A percentile compares a stretch with the other conserved stretches of the same genome.
Conservation (phyloP, 371 early-diverging fungal genomes). For the Mortierella sp. region DNA sequence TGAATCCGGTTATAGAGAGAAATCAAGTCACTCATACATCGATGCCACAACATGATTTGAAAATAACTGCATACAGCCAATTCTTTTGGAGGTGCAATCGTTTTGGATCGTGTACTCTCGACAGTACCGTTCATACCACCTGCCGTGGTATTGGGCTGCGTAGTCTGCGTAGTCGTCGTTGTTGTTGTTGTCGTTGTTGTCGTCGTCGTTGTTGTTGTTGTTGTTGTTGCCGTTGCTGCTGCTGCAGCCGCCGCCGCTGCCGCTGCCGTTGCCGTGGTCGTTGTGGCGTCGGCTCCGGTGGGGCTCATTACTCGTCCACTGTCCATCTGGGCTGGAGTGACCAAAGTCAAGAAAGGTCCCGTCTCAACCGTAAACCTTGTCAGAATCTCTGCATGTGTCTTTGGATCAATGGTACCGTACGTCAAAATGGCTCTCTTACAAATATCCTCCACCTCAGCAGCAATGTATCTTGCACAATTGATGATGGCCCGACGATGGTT, state of each 20-base stretch:
- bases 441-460: slow-evolving; percentile 33
- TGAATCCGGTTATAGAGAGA: slow-evolving; percentile 34
- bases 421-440: slow-evolving; percentile 9
- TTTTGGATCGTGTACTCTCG: slow-evolving; percentile 6
- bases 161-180: no score
- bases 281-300: background rate
- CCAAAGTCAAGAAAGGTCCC: slow-evolving; percentile 38
- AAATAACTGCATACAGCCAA: slow-evolving; percentile 26
- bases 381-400: slow-evolving; percentile 18
- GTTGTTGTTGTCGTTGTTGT: background rate
- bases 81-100: slow-evolving; percentile 22
- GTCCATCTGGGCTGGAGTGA: slow-evolving; percentile 7
- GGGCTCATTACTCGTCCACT: slow-evolving; percentile 12
- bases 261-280: background rate
- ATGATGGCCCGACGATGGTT: slow-evolving; percentile 45
- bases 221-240: background rate
- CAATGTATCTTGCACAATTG: slow-evolving; percentile 50
- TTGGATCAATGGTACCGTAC: slow-evolving; percentile 10
- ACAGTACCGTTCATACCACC: background rate
- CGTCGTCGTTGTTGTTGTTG: background rate
- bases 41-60: slow-evolving; percentile 50
- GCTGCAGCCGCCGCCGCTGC: background rate
- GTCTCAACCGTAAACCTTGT: slow-evolving; percentile 11
- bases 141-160: background rate
- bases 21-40: slow-evolving; percentile 38